Percentiles rank a stretch among this genome's conserved stretches.
Evolutionary conservation across 1,139 yeast species (phyloP).

Genomic region (Lizanozyma gosingica): DNA sequence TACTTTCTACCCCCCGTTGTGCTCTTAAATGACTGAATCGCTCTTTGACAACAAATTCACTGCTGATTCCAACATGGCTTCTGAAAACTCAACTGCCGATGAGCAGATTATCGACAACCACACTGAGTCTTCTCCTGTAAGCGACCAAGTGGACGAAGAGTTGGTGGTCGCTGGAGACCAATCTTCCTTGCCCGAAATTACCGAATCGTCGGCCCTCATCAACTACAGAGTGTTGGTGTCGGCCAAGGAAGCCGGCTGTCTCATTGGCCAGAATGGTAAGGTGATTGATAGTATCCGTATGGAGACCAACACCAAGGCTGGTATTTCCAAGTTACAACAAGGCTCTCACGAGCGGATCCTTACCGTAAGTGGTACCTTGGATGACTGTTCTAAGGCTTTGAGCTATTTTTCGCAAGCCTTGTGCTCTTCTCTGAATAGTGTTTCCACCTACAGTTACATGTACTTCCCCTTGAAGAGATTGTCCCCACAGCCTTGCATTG

Average conservation of each 20-base stretch:
- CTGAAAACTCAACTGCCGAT: neutral
- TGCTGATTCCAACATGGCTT: constrained; percentile 16
- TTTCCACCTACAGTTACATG: constrained; percentile 28
- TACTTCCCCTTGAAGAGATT: constrained; percentile 59
- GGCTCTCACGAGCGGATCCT: constrained; percentile 82
- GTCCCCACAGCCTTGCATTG: constrained; percentile 39
- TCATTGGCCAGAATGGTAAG: constrained; percentile 81
- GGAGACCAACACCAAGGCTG: constrained; percentile 77
- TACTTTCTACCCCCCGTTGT: neutral
- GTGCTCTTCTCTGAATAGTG: constrained; percentile 17
- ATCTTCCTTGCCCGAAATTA: constrained; percentile 19
- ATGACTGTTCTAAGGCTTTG: constrained; percentile 64
- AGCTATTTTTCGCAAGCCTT: constrained; percentile 66
- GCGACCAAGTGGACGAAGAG: neutral
- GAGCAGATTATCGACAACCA: neutral
- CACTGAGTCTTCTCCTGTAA: neutral
- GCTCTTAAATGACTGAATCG: constrained; percentile 6
- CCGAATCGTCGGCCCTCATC: constrained; percentile 31
- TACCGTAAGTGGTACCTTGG: constrained; percentile 74
- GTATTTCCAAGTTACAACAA: constrained; percentile 72
- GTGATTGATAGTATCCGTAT: constrained; percentile 75
- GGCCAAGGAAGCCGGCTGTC: constrained; percentile 84
- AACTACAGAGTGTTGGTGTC: constrained; percentile 67
- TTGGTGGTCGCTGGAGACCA: neutral
- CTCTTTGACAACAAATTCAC: constrained; percentile 21